Base-by-base conservation (phyloP, 2,329 filamentous ascomycete genomes). In the Aureobasidium musti region DNA sequence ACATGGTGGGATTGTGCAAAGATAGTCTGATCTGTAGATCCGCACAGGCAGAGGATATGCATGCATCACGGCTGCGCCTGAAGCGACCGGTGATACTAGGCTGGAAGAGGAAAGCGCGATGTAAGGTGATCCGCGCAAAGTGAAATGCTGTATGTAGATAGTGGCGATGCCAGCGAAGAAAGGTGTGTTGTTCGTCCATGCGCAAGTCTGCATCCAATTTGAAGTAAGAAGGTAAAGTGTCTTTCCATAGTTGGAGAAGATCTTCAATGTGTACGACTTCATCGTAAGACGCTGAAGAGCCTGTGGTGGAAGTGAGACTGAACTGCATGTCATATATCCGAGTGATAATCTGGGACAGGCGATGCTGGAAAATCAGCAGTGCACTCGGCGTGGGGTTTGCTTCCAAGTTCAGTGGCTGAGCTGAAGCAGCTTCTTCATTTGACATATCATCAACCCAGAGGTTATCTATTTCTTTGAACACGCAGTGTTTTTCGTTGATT, bases 401-500 rank as follows among this genome's bases (percentile, higher is more conserved):
- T 14, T 53, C 50, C 50, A 53, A n/a, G 28, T 53, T 28, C n/a
- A 33, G n/a, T 1, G 30, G 50, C 17, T 53, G 26, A 33, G 50
- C 50, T 11, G 35, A 8, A 14, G 30, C 23, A 14, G 50, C 50
- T 53, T 53, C 50, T 53, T 53, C 50, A 26, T 53, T 53, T 33
- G 50, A 53, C 26, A 53, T n/a, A 35, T 53, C 50, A 19, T 53
- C 50, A 5, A 53, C 50, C 50, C 50, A 53, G 50, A 53, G 35
- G 28, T 53, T 53, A 28, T 53, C 28, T 17, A 53, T 33, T 13
- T 35, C 50, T 35, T 17, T 33, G 26, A 35, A 53, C 14, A 53
- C 50, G 17, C 50, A 30, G 26, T 53, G 50, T 10, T 53, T 53
- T 28, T 53, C 50, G 8, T 53, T 53, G 28, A 53, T 53, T 1